phyloP scores from a whole-genome alignment of 1,139 yeast genomes.

The Candida tetrigidarum region DNA sequence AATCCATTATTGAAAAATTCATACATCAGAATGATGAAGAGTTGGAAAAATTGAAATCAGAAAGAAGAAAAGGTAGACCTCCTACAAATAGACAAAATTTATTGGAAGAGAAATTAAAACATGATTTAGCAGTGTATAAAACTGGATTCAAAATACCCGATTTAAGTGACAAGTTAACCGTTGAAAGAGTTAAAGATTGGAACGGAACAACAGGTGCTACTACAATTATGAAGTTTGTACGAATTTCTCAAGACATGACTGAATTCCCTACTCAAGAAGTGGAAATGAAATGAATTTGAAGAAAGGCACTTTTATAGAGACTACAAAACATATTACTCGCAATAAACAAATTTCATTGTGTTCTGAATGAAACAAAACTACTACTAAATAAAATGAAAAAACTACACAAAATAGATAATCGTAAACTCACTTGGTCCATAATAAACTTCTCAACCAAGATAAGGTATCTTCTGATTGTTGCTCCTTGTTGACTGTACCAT shows the following conservation, averaged over 20 bases:
- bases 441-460: conserved; percentile 6
- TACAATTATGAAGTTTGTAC: conserved; percentile 56
- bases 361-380: not conserved
- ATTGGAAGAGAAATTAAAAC: conserved; percentile 62
- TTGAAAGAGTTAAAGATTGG: conserved; percentile 68
- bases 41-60: conserved; percentile 55
- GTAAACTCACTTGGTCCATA: conserved; percentile 3
- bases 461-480: not conserved
- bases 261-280: conserved; percentile 31
- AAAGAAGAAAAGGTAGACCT: conserved; percentile 89
- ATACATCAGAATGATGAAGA: conserved; percentile 77
- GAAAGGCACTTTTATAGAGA: no score
- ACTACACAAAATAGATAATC: not conserved
- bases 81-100: conserved; percentile 68
- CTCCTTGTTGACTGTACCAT: not conserved
- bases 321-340: no score
- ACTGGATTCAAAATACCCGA: conserved; percentile 82
- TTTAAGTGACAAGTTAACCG: conserved; percentile 62
- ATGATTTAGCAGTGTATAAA: conserved; percentile 62
- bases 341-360: not conserved
- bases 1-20: conserved; percentile 62
- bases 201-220: conserved; percentile 84
- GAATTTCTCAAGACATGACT: conserved; percentile 37
- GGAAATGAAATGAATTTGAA: conserved; percentile 21
- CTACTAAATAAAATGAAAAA: not conserved